Base-by-base conservation (phyloP, 179 eudicot genomes). In the Silene noctiflora region DNA sequence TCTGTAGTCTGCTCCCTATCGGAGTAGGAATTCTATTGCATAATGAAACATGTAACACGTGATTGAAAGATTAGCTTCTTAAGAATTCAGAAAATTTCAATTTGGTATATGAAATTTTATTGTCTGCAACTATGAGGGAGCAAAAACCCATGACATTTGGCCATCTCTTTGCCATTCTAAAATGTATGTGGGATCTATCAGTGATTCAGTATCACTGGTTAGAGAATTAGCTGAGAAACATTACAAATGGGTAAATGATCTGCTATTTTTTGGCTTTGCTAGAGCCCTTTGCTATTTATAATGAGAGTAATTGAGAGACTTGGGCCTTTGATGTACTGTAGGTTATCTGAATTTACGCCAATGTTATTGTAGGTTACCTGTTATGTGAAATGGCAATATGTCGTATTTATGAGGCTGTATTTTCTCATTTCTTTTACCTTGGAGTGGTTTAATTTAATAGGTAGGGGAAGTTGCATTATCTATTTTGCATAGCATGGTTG, bases 401-500 rank as follows among this genome's bases (percentile, higher is more conserved):
- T 60, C 35, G 48, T 33, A 56, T 20, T 21, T 59, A 33, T 76
- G 16, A 17, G 31, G 27, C 44, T 24, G 4, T 46, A 76, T 62
- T 71, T 21, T 48, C 13, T 4, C 71, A 67, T 56, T 48, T 55
- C n/a, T 48, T 13, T 65, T 44, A 58, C 31, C 6, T 20, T 60
- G 67, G 7, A 16, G 7, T 42, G 13, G 13, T 44, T 44, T 69
- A 22, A 31, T 53, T 75, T 65, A 39, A 56, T 82, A 96, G 99
- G 98, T 91, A 76, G 99, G 97, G 62, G 98, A 96, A 76, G 87
- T 85, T 62, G 97, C 99, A 72, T 79, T 96, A 77, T 86, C 92
- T 69, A 84, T 96, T 75, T 87, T 96, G 81, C 99, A 93, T 87
- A 85, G 91, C 89, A 96, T 96, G 99, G 99, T 93, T 72, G 86